Evolutionary conservation across 73 alveolate genomes (phyloP), one percentile per base, ranked within the genome.

Genomic region (Blepharisma japonicum): DNA sequence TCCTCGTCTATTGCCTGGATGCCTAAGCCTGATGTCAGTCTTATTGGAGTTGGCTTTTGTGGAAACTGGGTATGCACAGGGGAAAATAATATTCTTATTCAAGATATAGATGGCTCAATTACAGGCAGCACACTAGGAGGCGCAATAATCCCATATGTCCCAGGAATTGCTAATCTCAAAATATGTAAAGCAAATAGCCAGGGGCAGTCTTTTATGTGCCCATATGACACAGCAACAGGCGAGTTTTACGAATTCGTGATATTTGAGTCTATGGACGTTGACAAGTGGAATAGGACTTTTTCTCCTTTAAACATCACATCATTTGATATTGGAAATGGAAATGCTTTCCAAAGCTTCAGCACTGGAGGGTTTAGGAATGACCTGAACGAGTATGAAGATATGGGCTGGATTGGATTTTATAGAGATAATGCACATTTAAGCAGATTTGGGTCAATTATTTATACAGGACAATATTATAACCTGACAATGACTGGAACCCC

Each of bases 21-120:
- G 27, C 21, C 23, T 67, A 0, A 74, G 1, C 84, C 89, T 6
- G 70, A 66, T 47, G 38, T 3, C 6, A 68, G 21, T 6, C 74
- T 84, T 85, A 68, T 77, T 45, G 45, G 39, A 39, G 71, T 68
- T 47, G 89, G 72, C 51, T 84, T 49, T 46, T 81, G 89, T 76
- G 89, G 89, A 51, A 25, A 68, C 39, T 81, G 38, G 71, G 81
- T 77, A 6, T 81, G 89, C 61, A 76, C 84, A 11, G 89, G 84
- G 7, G 84, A 85, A 0, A 27, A 27, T 53, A 81, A 61, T 5
- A 39, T 1, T 20, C 4, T 18, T 2, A 25, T 78, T 50, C 48
- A 81, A 72, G 91, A 84, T 84, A 48, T 38, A 32, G 91, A 84
- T 84, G 91, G 91, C 18, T 2, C 84, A n/a, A 25, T 84, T 21